Evolutionary conservation across 2,329 filamentous ascomycete genomes (phyloP), one percentile per base, ranked within the genome.

Genomic region (Stachybotrys chlorohalonatus): DNA sequence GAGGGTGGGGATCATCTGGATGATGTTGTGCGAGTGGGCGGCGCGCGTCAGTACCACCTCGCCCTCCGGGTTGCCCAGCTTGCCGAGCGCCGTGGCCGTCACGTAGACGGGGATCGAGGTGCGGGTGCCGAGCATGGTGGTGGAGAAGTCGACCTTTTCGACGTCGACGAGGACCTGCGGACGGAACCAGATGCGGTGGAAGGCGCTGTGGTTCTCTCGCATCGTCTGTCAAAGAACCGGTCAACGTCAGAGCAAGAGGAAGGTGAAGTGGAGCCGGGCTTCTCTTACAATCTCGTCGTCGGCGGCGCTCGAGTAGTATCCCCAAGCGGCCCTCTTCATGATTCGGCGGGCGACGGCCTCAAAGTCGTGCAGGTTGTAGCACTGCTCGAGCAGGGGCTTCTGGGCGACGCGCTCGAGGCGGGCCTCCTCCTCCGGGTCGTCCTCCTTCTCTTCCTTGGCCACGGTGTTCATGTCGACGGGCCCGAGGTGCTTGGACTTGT

Each of bases 1-100:
- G 7, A 99, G 80, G 3, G 94, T 99, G 2, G 94, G 94, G 58
- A 99, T 97, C 94, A 99, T 99, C 73, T 99, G 94, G 58, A 97
- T 83, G 52, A 97, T 87, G 66, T 92, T 84, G 78, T 97, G 93
- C 66, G 87, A 89, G 68, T 81, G 80, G 2, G 94, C 87, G 15
- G 90, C 91, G 55, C 85, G 82, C 0, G 94, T 97, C 55, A 99
- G 81, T 9, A 96, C 78, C 6, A 96, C 91, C 71, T 99, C 94
- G 63, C 94, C 94, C 70, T 97, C 94, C 0, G 88, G 88, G 68
- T 99, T 82, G 56, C 94, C 94, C 5, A 99, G 84, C 73, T 97
- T 97, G 62, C 94, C 94, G 7, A 99, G 82, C 0, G 94, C 94
- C 7, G 94, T 97, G 49, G 94, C 94, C 1, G 94, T 96, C 17